Evolutionary conservation across 2,329 filamentous ascomycete genomes (phyloP).

Genomic region (Fusarium nurragi): DNA sequence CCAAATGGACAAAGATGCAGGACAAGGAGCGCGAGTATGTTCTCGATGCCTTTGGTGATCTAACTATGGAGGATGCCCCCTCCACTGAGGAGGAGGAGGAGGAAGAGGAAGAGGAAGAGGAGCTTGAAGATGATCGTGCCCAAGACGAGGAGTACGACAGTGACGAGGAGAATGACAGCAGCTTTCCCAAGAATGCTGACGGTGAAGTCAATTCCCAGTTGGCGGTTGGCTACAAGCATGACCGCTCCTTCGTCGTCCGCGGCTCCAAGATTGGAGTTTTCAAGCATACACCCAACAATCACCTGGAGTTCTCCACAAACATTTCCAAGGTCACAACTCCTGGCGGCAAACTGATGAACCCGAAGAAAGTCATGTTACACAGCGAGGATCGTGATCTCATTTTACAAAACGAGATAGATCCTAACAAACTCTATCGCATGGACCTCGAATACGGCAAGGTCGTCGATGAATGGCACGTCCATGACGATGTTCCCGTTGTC

Average conservation of each 20-base stretch:
- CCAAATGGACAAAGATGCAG: conserved; percentile 93
- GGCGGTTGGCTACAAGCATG: conserved; percentile 96
- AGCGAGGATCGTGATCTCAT: conserved; percentile 91
- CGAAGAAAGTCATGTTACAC: conserved; percentile 97
- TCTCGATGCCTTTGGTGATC: conserved; percentile 91
- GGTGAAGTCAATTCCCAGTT: conserved; percentile 92
- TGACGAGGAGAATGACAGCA: conserved; percentile 77
- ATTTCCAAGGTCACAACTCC: conserved; percentile 96
- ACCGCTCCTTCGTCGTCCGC: conserved; percentile 95
- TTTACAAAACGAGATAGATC: conserved; percentile 82
- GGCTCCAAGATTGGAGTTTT: conserved; percentile 99
- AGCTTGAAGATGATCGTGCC: conserved; percentile 70
- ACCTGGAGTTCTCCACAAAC: conserved; percentile 94
- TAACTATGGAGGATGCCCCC: conserved; percentile 84
- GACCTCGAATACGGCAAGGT: conserved; percentile 98
- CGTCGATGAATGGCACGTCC: conserved; percentile 98
- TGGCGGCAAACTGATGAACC: conserved; percentile 85
- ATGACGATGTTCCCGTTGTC: conserved; percentile 92
- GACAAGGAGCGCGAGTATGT: conserved; percentile 95
- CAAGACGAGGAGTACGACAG: conserved; percentile 74
- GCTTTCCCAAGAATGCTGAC: conserved; percentile 77
- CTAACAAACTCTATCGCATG: conserved; percentile 95
- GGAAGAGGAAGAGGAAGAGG: conserved; percentile 64
- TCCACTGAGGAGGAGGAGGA: conserved; percentile 58
- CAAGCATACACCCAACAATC: conserved; percentile 92